Evolutionary conservation across 2,329 filamentous ascomycete species (phyloP).

Genomic region (Aureobasidium vineae): DNA sequence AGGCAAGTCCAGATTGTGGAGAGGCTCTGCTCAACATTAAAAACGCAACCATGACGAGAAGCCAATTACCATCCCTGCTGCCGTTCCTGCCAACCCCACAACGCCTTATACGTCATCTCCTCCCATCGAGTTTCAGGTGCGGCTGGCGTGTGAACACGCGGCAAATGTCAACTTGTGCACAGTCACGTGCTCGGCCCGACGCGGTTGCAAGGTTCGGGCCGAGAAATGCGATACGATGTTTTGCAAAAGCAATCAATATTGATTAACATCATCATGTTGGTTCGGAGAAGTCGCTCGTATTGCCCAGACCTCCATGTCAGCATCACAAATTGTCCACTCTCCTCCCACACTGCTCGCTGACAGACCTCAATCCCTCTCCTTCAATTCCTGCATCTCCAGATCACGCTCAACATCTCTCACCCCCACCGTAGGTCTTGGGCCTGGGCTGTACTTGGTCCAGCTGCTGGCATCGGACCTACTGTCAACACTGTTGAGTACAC

Average conservation of each 20-base stretch:
- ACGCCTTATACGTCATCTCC: neutral
- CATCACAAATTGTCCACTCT: neutral
- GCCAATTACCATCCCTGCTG: conserved; percentile 14
- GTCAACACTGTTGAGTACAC: conserved; percentile 16
- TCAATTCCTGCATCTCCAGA: conserved; percentile 29
- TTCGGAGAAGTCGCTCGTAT: too few species aligned
- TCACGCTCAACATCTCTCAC: conserved; percentile 25
- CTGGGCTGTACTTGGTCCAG: neutral
- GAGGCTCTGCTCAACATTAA: neutral
- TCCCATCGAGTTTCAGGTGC: neutral
- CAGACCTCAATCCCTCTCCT: conserved; percentile 9
- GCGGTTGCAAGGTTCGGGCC: too few species aligned
- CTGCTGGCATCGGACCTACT: neutral
- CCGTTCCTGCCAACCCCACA: neutral
- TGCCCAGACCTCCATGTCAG: too few species aligned
- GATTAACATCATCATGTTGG: too few species aligned
- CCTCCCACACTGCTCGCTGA: neutral
- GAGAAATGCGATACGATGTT: too few species aligned
- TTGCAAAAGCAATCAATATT: too few species aligned
- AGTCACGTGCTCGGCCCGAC: neutral
- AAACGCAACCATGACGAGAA: conserved; percentile 5
- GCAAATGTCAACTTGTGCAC: neutral
- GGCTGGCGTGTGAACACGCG: too few species aligned
- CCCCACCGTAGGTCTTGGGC: neutral
- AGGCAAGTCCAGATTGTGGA: conserved; percentile 1